Evolutionary conservation across 2,329 filamentous ascomycete species (phyloP), one percentile per base, ranked within the genome.

Genomic region (Microascus cirrosus): DNA sequence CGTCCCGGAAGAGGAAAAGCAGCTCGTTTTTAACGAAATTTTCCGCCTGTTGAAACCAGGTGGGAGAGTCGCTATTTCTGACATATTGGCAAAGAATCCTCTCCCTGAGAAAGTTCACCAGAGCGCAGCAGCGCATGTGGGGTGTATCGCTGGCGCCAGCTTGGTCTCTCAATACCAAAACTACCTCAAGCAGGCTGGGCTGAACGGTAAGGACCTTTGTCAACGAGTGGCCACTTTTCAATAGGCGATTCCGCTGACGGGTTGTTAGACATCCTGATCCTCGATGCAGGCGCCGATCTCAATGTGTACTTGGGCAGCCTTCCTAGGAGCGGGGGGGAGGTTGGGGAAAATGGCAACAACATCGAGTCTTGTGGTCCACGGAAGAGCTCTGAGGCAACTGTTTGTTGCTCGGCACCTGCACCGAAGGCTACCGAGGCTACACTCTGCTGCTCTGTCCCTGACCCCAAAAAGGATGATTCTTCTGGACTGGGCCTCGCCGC

Each of bases 81-180:
- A 87, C 63, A 83, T 86, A 12, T 69, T 86, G 1, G 74, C 79
- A 1, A 74, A 70, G 58, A 77, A 77, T 63, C 63, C 69, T 10
- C 68, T 85, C 1, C 69, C 81, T 0, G 64, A 75, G 8, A 64
- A 73, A n/a, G 64, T 86, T n/a, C 72, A 69, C 54, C 68, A 69
- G 1, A 71, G 77, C 61, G 69, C 82, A 25, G 74, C 76, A 1
- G 63, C 85, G 6, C 83, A 84, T 64, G 78, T 84, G 2, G 82
- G 83, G 0, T 86, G 83, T 60, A 73, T 86, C 32, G 73, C 79
- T 1, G 82, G 83, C 0, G 81, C 83, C 1, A 83, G 79, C 60
- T 65, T 69, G 58, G 71, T 81, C 0, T 61, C 36, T 1, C 73
- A 79, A 56, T 86, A 86, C 67, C 71, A 81, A 58, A 39, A 53